These are phyloP conservation scores for Fusarium virguliforme DNA, from an alignment of 2,329 filamentous ascomycete genomes.

Conservation along the genomic window DNA sequence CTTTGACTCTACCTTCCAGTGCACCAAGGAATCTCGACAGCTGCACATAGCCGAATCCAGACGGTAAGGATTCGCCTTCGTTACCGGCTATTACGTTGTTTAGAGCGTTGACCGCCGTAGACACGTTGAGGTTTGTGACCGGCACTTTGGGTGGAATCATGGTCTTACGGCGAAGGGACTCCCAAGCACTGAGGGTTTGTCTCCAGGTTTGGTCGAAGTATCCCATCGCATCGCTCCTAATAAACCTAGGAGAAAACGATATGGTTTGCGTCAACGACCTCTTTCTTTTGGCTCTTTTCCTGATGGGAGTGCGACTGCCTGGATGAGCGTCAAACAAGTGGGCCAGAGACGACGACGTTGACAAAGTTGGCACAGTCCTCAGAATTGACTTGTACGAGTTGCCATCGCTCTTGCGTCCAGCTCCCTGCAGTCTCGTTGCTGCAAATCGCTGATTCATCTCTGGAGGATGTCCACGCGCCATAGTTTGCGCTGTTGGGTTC, in stretches of 20 bases:
- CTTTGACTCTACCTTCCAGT: conserved; percentile 3
- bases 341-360: neutral
- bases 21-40: neutral
- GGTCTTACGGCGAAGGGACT: neutral
- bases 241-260: neutral
- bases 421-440: neutral
- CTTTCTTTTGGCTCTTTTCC: neutral
- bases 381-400: neutral
- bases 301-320: neutral
- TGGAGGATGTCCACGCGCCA: neutral
- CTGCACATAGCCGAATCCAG: neutral
- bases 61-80: neutral
- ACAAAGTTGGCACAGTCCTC: neutral
- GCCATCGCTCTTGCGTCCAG: neutral
- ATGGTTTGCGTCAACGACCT: neutral
- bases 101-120: neutral
- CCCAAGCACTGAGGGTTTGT: neutral
- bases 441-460: neutral
- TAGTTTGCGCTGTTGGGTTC: neutral
- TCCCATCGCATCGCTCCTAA: neutral
- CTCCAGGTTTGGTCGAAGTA: neutral
- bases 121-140: neutral
- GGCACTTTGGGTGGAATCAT: neutral
- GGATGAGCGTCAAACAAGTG: neutral
- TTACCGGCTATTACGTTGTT: neutral